Evolutionary conservation across 768 basidiomycete species (phyloP).

Genomic region (Pisolithus sp.): DNA sequence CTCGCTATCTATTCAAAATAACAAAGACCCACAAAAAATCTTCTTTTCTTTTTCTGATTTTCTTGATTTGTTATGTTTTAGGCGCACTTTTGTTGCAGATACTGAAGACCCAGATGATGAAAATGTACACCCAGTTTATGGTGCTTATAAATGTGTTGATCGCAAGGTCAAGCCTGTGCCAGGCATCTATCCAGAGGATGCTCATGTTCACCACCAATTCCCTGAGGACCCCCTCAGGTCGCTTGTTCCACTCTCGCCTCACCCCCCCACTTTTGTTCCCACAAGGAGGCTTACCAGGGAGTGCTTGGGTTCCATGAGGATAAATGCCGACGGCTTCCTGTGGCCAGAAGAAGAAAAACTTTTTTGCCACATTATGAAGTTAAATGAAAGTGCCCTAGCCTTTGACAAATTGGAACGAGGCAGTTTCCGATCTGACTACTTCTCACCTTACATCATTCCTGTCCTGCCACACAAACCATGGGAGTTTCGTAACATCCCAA

Average conservation of each 20-base stretch:
- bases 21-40: too few species aligned
- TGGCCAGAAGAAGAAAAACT: slow-evolving; percentile 1
- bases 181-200: background rate
- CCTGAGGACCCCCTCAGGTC: too few species aligned
- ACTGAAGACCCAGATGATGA: too few species aligned
- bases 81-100: too few species aligned
- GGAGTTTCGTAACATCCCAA: slow-evolving; percentile 23
- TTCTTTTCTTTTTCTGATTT: too few species aligned
- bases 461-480: slow-evolving; percentile 30
- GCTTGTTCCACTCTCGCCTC: background rate
- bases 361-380: slow-evolving; percentile 19
- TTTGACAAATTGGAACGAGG: slow-evolving; percentile 29
- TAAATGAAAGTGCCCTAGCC: slow-evolving; percentile 29
- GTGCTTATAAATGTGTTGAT: background rate
- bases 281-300: background rate
- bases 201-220: background rate
- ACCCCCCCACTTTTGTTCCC: background rate
- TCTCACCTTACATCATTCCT: slow-evolving; percentile 26
- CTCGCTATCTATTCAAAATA: too few species aligned
- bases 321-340: background rate
- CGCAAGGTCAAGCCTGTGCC: slow-evolving; percentile 1
- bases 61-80: too few species aligned
- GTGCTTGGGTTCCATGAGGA: background rate
- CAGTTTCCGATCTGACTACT: slow-evolving; percentile 19
- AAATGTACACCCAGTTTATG: too few species aligned